Evolutionary conservation across 352 stramenopile genomes (phyloP).

Genomic region (Globisporangium alternatum): DNA sequence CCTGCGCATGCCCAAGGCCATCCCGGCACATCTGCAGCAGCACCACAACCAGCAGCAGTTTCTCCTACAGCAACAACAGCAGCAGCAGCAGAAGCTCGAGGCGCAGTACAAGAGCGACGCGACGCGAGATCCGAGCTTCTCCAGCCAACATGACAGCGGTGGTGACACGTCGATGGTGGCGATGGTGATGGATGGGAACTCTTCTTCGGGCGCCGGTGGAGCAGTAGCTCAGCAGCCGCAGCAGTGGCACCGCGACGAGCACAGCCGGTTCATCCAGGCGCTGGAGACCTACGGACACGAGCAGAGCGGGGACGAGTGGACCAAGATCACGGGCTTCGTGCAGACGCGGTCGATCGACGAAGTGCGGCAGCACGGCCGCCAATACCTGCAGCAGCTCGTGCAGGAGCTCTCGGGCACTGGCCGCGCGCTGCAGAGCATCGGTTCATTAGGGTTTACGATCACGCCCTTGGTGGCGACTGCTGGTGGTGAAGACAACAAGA

Average conservation of each 20-base stretch:
- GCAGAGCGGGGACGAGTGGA: conserved; percentile 58
- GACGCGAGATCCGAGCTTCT: neutral
- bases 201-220: neutral
- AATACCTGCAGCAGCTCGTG: conserved; percentile 76
- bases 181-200: neutral
- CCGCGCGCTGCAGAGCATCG: conserved; percentile 6
- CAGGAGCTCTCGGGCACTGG: conserved; percentile 27
- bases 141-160: neutral
- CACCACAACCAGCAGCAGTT: conserved; percentile 9
- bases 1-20: conserved; percentile 17
- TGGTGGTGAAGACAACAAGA: neutral
- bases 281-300: conserved; percentile 64
- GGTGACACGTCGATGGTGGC: neutral
- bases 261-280: conserved; percentile 77
- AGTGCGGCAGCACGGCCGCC: conserved; percentile 59
- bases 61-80: neutral
- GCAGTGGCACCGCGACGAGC: conserved; percentile 65
- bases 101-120: conserved; percentile 8
- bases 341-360: conserved; percentile 65
- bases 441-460: neutral
- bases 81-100: neutral
- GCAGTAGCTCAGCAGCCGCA: neutral
- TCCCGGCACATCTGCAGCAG: conserved; percentile 20
- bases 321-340: conserved; percentile 68
- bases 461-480: neutral